Base-by-base conservation (phyloP, 2,329 filamentous ascomycete genomes). In the Fusarium sp. region DNA sequence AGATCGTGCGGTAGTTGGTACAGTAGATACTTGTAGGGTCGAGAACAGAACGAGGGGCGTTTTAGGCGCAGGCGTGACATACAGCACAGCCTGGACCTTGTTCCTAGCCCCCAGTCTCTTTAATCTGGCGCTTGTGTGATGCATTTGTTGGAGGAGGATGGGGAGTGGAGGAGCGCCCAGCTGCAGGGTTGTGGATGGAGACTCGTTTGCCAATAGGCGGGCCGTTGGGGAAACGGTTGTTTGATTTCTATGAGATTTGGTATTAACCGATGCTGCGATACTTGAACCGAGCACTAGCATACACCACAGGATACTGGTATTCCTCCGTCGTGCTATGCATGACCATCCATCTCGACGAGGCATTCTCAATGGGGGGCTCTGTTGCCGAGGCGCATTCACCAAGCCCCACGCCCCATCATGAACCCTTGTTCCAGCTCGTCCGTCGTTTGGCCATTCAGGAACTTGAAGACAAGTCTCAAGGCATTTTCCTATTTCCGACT, bases 331-430 rank as follows among this genome's bases (percentile, higher is more conserved):
- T 46, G 65, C 43, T 25, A 47, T 37, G 32, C 32, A 35, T n/a
- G 11, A 23, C 11, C 18, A 58, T 49, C 38, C 61, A 71, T 68
- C 63, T 60, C 38, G 52, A 69, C 74, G 50, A 78, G 76, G 76
- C 76, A 68, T 78, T 75, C 76, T 78, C n/a, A 59, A 78, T 62
- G 37, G 71, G 74, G 64, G 64, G 71, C 74, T 66, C 61, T 72
- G 56, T 67, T 67, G 64, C 72, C 74, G 73, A 77, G 75, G 75
- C 76, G 73, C 75, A 78, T 65, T 73, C 47, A 66, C 69, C 67
- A 60, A 75, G 75, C 74, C 76, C 76, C 76, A 75, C 71, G 66
- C 52, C 57, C 62, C 53, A 64, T 53, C n/a, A 64, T 30, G 47
- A 63, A 74, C 66, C 75, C 72, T 73, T 64, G 67, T 67, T 70